phyloP scores from a whole-genome alignment of 2,329 filamentous ascomycete species.

The Colletotrichum scovillei region DNA sequence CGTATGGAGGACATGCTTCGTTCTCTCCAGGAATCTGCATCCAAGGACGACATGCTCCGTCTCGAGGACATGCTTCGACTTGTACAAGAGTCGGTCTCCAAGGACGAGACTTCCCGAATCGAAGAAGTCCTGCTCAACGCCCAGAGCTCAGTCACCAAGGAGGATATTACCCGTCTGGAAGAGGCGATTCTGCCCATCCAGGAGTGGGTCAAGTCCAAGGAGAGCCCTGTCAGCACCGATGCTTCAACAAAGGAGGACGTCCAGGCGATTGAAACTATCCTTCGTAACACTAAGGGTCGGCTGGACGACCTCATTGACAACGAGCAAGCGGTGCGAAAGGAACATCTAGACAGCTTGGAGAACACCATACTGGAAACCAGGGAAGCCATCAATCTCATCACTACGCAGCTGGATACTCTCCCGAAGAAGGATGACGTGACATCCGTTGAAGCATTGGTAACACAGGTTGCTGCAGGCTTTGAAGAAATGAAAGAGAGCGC shows the following conservation, averaged over 20 bases:
- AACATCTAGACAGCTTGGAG: slow-evolving; percentile 75
- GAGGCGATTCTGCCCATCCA: slow-evolving; percentile 57
- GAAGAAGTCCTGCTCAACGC: slow-evolving; percentile 56
- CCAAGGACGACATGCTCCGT: slow-evolving; percentile 47
- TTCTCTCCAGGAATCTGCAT: slow-evolving; percentile 53
- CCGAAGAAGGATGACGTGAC: slow-evolving; percentile 84
- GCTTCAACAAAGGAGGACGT: slow-evolving; percentile 83
- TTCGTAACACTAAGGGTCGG: slow-evolving; percentile 89
- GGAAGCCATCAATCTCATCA: slow-evolving; percentile 75
- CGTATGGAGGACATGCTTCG: slow-evolving; percentile 55
- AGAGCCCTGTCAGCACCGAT: slow-evolving; percentile 48
- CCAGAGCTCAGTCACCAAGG: slow-evolving; percentile 62
- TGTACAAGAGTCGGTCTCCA: slow-evolving; percentile 44
- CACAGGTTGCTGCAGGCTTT: slow-evolving; percentile 79
- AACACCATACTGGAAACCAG: slow-evolving; percentile 77
- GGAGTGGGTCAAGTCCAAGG: slow-evolving; percentile 57
- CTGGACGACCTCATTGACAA: slow-evolving; percentile 83
- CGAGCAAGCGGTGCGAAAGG: slow-evolving; percentile 75
- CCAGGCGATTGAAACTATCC: slow-evolving; percentile 88
- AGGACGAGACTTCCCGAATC: slow-evolving; percentile 49
- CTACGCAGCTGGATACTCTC: slow-evolving; percentile 74
- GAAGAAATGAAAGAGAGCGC: slow-evolving; percentile 77
- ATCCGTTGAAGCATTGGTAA: slow-evolving; percentile 80
- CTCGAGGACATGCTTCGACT: slow-evolving; percentile 60
- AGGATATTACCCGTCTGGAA: slow-evolving; percentile 62